These are phyloP conservation scores for Nannochloropsis gaditana DNA, from an alignment of 108 stramenopile genomes.

Conservation along the genomic window DNA sequence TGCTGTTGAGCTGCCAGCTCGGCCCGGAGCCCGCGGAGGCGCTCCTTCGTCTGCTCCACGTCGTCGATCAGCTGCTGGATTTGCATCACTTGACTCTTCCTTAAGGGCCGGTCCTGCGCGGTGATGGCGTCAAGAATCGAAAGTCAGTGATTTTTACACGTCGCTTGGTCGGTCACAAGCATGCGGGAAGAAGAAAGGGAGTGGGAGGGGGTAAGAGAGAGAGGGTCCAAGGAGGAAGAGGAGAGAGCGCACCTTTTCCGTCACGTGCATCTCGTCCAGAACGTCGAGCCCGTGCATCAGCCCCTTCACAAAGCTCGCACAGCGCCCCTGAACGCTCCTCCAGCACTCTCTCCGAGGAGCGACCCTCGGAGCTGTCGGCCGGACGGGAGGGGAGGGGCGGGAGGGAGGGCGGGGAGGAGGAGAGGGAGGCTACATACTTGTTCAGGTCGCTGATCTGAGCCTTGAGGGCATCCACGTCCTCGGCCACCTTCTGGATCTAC, in stretches of 20 bases:
- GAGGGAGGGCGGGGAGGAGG: background rate
- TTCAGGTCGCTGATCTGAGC: background rate
- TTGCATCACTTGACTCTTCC: background rate
- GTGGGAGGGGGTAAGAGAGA: background rate
- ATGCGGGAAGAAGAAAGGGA: background rate
- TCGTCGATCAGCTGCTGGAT: slow-evolving; percentile 11
- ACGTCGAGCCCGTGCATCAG: background rate
- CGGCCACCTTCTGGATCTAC: background rate
- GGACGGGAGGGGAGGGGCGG: background rate
- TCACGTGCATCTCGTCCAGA: background rate
- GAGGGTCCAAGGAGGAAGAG: background rate
- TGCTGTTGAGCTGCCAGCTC: background rate
- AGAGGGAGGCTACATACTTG: background rate
- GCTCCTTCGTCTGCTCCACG: background rate
- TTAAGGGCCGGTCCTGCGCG: background rate
- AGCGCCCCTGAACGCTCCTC: background rate
- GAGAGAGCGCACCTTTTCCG: background rate
- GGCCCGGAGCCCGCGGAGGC: background rate
- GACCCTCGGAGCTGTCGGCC: background rate
- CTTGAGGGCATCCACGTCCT: background rate
- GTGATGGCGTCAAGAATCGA: too few relatives aligned
- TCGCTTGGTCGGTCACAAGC: too few relatives aligned
- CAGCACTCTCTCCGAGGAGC: background rate
- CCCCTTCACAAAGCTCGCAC: background rate
- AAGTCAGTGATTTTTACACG: too few relatives aligned